phyloP scores from a whole-genome alignment of 106 monocot species.

The Platanthera guangdongensis region DNA sequence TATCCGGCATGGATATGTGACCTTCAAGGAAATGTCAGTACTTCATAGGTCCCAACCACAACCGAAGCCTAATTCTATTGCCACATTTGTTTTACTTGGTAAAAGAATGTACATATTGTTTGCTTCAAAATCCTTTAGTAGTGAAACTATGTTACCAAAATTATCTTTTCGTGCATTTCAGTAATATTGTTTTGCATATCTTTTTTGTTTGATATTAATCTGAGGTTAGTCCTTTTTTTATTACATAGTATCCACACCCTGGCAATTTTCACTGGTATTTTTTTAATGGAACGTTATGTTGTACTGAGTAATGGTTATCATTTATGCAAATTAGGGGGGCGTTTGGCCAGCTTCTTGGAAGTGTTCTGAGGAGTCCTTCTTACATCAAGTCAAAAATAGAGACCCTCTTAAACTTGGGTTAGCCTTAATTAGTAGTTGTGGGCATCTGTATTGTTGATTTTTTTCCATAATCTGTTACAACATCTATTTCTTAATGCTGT shows the following conservation, averaged over 20 bases:
- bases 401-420: slow-evolving; percentile 90
- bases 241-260: not conserved
- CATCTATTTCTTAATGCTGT: slow-evolving; percentile 8
- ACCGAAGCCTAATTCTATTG: not conserved
- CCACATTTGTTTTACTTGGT: not conserved
- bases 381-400: slow-evolving; percentile 57
- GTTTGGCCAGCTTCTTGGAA: slow-evolving; percentile 66
- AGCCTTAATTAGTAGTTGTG: slow-evolving; percentile 10
- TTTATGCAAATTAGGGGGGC: slow-evolving; percentile 18
- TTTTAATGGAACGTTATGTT: not conserved
- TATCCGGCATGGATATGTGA: no score
- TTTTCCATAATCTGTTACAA: not conserved
- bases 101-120: not conserved
- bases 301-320: not conserved
- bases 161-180: not conserved
- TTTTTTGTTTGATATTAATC: not conserved
- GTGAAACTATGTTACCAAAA: not conserved
- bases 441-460: not conserved
- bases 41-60: no score
- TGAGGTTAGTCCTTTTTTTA: not conserved
- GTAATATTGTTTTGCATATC: not conserved
- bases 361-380: slow-evolving; percentile 88
- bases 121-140: not conserved
- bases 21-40: no score
- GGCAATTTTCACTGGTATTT: not conserved